A percentile compares a stretch with the other conserved stretches of the same genome.
Evolutionary conservation across 805 yeast genomes (phyloP).

Genomic region (Saccharomycopsis sp.): DNA sequence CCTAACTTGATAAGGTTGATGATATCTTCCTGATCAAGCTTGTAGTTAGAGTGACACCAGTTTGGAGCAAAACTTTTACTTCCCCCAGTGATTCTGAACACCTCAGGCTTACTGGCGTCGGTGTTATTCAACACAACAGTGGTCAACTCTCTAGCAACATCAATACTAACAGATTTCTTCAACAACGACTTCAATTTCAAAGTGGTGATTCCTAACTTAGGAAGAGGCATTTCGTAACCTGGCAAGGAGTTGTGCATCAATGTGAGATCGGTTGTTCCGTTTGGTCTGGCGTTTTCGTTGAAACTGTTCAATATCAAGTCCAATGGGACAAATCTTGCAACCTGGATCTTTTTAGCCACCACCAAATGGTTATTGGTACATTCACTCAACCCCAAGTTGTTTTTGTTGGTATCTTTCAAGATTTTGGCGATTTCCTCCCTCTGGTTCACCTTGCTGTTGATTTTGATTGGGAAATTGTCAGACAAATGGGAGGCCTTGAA

Average conservation of each 20-base stretch:
- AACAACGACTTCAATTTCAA: slow-evolving; percentile 58
- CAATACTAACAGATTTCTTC: slow-evolving; percentile 41
- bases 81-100: slow-evolving; percentile 80
- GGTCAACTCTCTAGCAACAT: slow-evolving; percentile 71
- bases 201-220: slow-evolving; percentile 65
- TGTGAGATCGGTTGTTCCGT: slow-evolving; percentile 47
- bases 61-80: slow-evolving; percentile 59
- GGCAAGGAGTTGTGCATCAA: slow-evolving; percentile 38
- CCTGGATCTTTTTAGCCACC: slow-evolving; percentile 63
- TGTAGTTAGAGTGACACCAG: slow-evolving; percentile 80
- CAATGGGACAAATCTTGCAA: slow-evolving; percentile 69
- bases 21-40: slow-evolving; percentile 49
- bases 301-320: slow-evolving; percentile 48
- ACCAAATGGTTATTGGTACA: slow-evolving; percentile 73
- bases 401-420: slow-evolving; percentile 49
- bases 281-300: slow-evolving; percentile 42
- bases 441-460: slow-evolving; percentile 27
- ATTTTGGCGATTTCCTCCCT: slow-evolving; percentile 35
- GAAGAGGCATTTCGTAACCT: slow-evolving; percentile 71
- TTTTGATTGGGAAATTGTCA: slow-evolving; percentile 50
- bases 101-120: slow-evolving; percentile 35
- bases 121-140: slow-evolving; percentile 59
- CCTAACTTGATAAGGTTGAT: slow-evolving; percentile 50
- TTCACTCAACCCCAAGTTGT: slow-evolving; percentile 74
- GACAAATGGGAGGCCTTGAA: slow-evolving; percentile 77